phyloP scores from a whole-genome alignment of 306 rosid genomes.

The Biancaea sappan region DNA sequence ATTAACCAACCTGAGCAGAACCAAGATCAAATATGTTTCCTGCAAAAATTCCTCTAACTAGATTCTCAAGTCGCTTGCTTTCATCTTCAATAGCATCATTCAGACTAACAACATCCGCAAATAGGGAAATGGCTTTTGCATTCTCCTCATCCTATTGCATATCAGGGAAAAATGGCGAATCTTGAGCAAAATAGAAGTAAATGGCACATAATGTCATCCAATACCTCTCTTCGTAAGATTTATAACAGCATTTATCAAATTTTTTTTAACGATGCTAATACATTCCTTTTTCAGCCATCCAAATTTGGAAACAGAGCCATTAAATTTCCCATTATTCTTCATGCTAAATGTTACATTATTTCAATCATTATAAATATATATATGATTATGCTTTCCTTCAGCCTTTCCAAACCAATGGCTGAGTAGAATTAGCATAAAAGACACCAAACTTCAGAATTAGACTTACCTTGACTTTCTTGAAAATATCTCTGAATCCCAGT shows the following conservation, averaged over 20 bases:
- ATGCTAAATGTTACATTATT: conserved; percentile 23
- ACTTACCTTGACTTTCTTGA: conserved; percentile 89
- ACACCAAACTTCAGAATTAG: conserved; percentile 4
- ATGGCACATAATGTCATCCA: conserved; percentile 19
- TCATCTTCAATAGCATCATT: conserved; percentile 88
- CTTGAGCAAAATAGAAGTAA: conserved; percentile 20
- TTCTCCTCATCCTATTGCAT: conserved; percentile 81
- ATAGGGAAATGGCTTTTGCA: conserved; percentile 79
- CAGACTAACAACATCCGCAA: conserved; percentile 64
- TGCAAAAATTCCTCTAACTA: conserved; percentile 85
- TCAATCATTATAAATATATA: conserved; percentile 6
- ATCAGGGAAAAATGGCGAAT: conserved; percentile 23
- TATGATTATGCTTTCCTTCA: conserved; percentile 16
- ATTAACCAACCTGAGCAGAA: conserved; percentile 69
- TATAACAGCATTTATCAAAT: neutral
- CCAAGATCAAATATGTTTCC: conserved; percentile 99
- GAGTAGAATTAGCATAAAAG: neutral
- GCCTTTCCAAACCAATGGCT: neutral
- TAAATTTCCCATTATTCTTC: neutral
- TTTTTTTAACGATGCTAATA: conserved; percentile 25
- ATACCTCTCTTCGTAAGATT: neutral
- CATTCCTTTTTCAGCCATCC: conserved; percentile 18
- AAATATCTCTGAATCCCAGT: conserved; percentile 85
- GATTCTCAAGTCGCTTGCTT: conserved; percentile 77
- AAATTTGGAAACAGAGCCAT: neutral